phyloP scores from a whole-genome alignment of 257 asterid species.

The Eucommia ulmoides region DNA sequence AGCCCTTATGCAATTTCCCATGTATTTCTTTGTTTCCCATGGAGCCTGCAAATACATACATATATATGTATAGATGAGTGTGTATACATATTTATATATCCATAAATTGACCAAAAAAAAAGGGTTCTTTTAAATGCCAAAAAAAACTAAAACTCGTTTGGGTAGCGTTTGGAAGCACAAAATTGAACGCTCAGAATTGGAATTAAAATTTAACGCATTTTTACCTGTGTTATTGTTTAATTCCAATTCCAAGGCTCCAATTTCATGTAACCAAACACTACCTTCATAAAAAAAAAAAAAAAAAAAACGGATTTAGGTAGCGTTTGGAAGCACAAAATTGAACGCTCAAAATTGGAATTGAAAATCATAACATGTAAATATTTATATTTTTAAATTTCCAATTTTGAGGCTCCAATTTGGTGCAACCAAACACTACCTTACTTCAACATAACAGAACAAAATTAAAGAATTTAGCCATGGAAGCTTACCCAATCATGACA shows the following conservation, averaged over 20 bases:
- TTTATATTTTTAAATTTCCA: no score
- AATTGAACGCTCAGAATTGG: no score
- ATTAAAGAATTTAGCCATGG: neutral
- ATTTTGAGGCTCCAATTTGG: neutral
- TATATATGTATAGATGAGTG: neutral
- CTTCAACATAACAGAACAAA: neutral
- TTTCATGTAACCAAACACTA: neutral
- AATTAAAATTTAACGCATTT: neutral
- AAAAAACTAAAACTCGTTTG: neutral
- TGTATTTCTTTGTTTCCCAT: conserved; percentile 39
- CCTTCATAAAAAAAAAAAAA: neutral
- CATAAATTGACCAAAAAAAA: no score
- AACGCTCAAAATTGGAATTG: neutral
- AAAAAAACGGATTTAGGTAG: neutral
- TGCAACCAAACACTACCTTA: neutral
- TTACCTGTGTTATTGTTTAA: neutral
- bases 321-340: neutral
- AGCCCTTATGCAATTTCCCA: conserved; percentile 72
- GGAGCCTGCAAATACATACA: conserved; percentile 47
- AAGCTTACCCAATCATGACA: conserved; percentile 85
- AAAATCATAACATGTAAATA: no score
- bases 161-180: no score
- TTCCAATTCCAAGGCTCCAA: no score
- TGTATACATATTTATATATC: no score
- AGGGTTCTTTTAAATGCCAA: neutral